phyloP scores from a whole-genome alignment of 495 filamentous ascomycete genomes.

The Trichoderma orchidacearum region DNA sequence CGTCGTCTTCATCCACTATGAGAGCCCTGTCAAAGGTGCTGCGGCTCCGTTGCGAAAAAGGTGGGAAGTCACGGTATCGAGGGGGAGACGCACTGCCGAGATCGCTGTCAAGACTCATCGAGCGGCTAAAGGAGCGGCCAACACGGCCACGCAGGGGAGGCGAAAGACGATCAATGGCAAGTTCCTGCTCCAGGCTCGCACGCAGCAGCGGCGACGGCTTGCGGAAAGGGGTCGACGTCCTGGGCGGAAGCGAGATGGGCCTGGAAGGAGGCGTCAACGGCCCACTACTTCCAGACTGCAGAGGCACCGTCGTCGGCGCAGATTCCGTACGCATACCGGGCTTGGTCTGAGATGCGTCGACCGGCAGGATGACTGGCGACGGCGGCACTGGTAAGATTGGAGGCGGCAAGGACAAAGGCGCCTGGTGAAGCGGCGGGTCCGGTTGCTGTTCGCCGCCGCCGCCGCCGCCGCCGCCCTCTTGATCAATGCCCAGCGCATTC shows the following conservation, averaged over 20 bases:
- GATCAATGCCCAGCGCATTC: neutral
- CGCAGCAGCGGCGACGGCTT: conserved; percentile 1
- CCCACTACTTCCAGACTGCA: neutral
- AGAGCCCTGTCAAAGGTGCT: neutral
- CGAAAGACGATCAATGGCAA: neutral
- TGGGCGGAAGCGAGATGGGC: neutral
- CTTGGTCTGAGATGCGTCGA: neutral
- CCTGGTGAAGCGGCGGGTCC: neutral
- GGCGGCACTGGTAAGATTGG: neutral
- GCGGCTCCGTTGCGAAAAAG: neutral
- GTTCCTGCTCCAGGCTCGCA: neutral
- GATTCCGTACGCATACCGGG: neutral
- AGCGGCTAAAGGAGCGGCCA: neutral
- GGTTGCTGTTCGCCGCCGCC: neutral
- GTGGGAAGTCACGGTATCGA: neutral
- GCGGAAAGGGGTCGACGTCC: neutral
- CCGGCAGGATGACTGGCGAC: neutral
- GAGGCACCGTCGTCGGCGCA: neutral
- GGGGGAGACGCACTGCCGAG: neutral
- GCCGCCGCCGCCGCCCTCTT: neutral
- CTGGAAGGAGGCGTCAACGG: neutral
- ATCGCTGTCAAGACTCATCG: neutral
- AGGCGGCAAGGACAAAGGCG: conserved; percentile 1
- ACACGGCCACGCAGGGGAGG: neutral
- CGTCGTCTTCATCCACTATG: neutral